These are phyloP conservation scores for Pythium aphanidermatum DNA, from an alignment of 352 stramenopile genomes.

Conservation along the genomic window DNA sequence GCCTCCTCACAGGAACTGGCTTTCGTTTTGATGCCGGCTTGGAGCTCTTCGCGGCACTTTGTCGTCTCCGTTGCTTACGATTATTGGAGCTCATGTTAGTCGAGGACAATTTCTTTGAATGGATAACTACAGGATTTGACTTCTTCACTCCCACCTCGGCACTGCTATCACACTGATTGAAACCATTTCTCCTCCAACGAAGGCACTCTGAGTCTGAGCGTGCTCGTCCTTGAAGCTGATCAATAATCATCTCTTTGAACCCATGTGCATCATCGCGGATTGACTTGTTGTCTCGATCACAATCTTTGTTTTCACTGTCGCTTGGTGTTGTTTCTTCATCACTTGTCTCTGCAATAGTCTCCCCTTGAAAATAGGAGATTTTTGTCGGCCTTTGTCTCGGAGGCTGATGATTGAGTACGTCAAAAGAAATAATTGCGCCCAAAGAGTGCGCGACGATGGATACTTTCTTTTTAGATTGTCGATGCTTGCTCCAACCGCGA, in stretches of 20 bases:
- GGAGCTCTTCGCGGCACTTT: no score
- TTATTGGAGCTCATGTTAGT: no score
- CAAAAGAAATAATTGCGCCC: slow-evolving; percentile 90
- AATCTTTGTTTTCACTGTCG: slow-evolving; percentile 24
- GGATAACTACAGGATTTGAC: no score
- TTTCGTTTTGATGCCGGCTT: no score
- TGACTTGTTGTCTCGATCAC: slow-evolving; percentile 30
- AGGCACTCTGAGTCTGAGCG: slow-evolving; percentile 24
- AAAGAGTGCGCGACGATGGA: slow-evolving; percentile 87
- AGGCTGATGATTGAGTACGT: slow-evolving; percentile 83
- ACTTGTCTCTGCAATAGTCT: slow-evolving; percentile 15
- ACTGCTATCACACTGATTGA: no score
- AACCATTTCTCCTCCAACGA: not conserved
- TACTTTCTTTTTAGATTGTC: slow-evolving; percentile 60
- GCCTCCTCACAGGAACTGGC: no score
- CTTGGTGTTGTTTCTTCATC: slow-evolving; percentile 5
- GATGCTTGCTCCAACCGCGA: slow-evolving; percentile 29
- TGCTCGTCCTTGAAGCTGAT: slow-evolving; percentile 14
- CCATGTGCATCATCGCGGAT: slow-evolving; percentile 9
- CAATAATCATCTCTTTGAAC: slow-evolving; percentile 15
- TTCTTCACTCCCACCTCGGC: no score
- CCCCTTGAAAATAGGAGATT: slow-evolving; percentile 8
- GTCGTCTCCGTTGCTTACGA: no score
- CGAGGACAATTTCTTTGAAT: no score
- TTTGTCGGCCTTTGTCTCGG: slow-evolving; percentile 20